Base-by-base conservation (phyloP, 2,329 filamentous ascomycete species). In the Fusarium subtropicale region DNA sequence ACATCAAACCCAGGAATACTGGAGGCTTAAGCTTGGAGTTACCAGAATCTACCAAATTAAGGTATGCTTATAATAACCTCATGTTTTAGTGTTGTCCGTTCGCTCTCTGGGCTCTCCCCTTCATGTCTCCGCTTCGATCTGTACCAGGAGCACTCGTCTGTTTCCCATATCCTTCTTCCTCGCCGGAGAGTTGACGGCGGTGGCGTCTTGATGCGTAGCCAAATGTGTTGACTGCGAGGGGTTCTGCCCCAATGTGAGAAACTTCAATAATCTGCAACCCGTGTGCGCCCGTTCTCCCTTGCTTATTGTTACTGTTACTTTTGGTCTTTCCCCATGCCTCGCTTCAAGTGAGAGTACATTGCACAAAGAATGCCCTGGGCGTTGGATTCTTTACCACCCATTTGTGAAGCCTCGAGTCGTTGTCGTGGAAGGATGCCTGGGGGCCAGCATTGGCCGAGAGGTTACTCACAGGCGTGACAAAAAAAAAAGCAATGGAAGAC, bases 401-500 rank as follows among this genome's bases (percentile, higher is more conserved):
- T 42, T 36, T 39, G 15, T 45, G 56, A 53, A 63, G 48, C 44
- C 44, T 47, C 11, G 41, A 56, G 56, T 34, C 51, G 47, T 41
- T 48, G 18, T 33, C 51, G 52, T 42, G 56, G 54, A 56, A 68
- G 46, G 47, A 34, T 53, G 36, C 46, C 57, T 56, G 28, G 45
- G 56, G 50, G 59, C 64, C 38, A 59, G 55, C 56, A 57, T 65
- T 58, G 60, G 62, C 63, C 52, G 60, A 72, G 58, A 72, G 52
- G 60, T 60, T 71, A 50, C 53, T 64, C 52, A 60, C 56, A 71
- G 56, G 58, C 58, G 24, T n/a, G 13, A 56, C 36, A 47, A 31
- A 50, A 31, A 28, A 59, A 68, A 74, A 75, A 72, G 72, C 54
- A 74, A 74, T 31, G 30, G 48, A 24, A 52, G 48, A 52, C 26